Evolutionary conservation across 768 basidiomycete species (phyloP).

Genomic region (Xerocomellus amylosporus): DNA sequence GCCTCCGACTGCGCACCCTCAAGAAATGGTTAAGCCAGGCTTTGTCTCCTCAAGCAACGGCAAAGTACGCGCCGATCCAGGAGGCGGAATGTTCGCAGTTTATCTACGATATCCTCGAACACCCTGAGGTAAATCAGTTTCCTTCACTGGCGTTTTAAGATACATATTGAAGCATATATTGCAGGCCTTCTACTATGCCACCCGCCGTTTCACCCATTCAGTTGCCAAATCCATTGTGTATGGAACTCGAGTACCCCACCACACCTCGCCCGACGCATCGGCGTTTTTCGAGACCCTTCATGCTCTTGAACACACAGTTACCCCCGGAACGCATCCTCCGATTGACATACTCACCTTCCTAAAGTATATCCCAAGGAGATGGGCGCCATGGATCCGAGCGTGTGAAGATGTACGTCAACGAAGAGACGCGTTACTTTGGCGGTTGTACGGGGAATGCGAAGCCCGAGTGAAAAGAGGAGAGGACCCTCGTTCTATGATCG

Average conservation of each 20-base stretch:
- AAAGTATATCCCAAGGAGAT: conserved; percentile 4
- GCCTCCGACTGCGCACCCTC: conserved; percentile 3
- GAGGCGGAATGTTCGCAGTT: conserved; percentile 4
- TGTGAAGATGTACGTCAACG: conserved; percentile 5
- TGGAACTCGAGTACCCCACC: conserved; percentile 2
- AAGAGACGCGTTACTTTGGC: conserved; percentile 3
- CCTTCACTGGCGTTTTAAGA: neutral
- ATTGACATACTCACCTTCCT: conserved; percentile 5
- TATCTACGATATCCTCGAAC: conserved; percentile 2
- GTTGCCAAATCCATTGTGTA: conserved; percentile 1
- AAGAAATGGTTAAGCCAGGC: conserved; percentile 1
- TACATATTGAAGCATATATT: neutral
- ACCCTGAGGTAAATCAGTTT: neutral
- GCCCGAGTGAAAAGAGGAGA: neutral
- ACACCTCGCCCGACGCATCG: conserved; percentile 1
- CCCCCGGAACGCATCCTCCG: conserved; percentile 3
- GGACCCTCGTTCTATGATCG: conserved; percentile 1
- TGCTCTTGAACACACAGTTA: conserved; percentile 1
- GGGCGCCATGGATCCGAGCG: conserved; percentile 4
- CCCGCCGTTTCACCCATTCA: conserved; percentile 5
- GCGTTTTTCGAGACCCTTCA: conserved; percentile 2
- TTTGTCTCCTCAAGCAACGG: neutral
- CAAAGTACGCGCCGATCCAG: neutral
- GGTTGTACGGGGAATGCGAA: conserved; percentile 1
- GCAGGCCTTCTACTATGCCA: conserved; percentile 4